Evolutionary conservation across 228 moss, liverwort and hornwort species (phyloP).

Genomic region (Sphagnum fallax): DNA sequence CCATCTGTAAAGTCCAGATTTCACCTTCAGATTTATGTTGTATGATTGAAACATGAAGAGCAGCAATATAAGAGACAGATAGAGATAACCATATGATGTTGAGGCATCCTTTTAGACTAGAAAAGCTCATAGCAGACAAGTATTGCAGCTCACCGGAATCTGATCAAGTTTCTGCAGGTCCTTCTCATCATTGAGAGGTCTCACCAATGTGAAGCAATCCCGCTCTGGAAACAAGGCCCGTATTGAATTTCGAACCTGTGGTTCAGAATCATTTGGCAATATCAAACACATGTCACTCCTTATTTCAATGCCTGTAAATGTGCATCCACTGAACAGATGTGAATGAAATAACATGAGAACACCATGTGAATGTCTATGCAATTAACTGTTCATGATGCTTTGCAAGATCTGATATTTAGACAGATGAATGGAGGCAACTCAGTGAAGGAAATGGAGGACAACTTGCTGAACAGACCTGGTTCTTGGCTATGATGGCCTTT

Average conservation of each 20-base stretch:
- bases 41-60: too few relatives aligned
- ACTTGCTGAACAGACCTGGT: constrained; percentile 42
- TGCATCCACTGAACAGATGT: not conserved
- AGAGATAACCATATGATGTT: too few relatives aligned
- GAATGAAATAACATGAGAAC: not conserved
- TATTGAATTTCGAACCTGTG: constrained; percentile 76
- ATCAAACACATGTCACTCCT: not conserved
- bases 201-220: constrained; percentile 78
- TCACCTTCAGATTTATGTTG: too few relatives aligned
- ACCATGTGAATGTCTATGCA: too few relatives aligned
- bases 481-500: constrained; percentile 68
- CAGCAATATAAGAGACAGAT: not conserved
- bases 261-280: constrained; percentile 1
- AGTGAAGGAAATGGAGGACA: not conserved
- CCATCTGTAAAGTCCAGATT: constrained; percentile 39
- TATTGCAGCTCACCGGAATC: constrained; percentile 41
- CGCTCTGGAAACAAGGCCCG: constrained; percentile 78
- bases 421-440: not conserved
- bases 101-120: too few relatives aligned
- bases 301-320: not conserved
- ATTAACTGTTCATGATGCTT: too few relatives aligned
- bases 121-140: too few relatives aligned
- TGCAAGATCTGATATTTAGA: not conserved
- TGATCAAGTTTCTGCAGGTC: constrained; percentile 76
- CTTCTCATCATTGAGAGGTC: constrained; percentile 71